Conservation (phyloP, 257 asterid species). For the Henckelia pumila region DNA sequence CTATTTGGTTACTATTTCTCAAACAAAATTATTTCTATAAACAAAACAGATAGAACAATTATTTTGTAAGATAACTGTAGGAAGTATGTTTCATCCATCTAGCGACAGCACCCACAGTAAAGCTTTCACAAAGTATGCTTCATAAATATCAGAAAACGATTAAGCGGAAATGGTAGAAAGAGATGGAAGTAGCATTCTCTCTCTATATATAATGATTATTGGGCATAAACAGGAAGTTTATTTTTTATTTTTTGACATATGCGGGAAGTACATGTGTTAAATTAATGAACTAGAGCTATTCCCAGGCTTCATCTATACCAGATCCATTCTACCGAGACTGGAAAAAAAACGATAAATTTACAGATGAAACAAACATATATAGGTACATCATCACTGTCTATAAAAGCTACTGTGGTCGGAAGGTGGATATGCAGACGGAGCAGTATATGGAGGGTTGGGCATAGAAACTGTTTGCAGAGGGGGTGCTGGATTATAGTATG, state of each 20-base stretch:
- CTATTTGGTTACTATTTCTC: no score
- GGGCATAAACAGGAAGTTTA: no score
- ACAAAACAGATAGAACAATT: no score
- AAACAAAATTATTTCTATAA: no score
- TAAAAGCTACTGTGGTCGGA: slow-evolving; percentile 74
- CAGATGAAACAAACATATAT: slow-evolving; percentile 16
- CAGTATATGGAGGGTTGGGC: slow-evolving; percentile 84
- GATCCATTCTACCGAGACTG: slow-evolving; percentile 6
- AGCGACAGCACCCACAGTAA: no score
- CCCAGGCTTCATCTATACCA: slow-evolving; percentile 14
- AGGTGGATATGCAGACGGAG: slow-evolving; percentile 72
- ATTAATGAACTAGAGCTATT: slow-evolving; percentile 18
- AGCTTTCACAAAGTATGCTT: no score
- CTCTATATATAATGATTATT: not conserved
- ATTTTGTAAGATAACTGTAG: no score
- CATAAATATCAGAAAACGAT: not conserved
- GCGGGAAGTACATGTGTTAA: slow-evolving; percentile 19
- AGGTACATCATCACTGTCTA: slow-evolving; percentile 41
- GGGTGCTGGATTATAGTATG: slow-evolving; percentile 61
- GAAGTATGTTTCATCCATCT: no score
- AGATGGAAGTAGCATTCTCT: slow-evolving; percentile 11
- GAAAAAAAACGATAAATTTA: not conserved
- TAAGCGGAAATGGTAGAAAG: no score
- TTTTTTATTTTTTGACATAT: slow-evolving; percentile 17
- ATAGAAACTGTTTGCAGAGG: slow-evolving; percentile 76